These are phyloP conservation scores for Phialophora macrospora DNA, from an alignment of 2,329 filamentous ascomycete species.

Conservation along the genomic window DNA sequence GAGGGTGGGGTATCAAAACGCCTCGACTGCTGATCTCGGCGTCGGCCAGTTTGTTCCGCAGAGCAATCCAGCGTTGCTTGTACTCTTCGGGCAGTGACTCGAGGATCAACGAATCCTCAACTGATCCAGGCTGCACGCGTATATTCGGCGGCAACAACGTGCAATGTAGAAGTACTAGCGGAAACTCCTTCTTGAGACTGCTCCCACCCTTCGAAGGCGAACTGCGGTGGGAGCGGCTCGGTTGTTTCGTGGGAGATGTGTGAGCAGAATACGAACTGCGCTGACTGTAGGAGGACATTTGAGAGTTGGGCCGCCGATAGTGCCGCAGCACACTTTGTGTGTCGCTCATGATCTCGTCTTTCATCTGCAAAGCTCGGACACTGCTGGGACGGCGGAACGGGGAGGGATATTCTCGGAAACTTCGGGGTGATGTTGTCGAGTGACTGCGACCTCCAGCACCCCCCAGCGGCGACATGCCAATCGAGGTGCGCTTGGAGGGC, in stretches of 20 bases:
- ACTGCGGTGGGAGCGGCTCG: conserved; percentile 23
- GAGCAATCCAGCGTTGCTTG: conserved; percentile 54
- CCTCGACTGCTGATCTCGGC: conserved; percentile 63
- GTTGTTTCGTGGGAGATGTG: conserved; percentile 35
- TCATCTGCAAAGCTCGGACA: conserved; percentile 52
- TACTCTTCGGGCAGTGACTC: conserved; percentile 56
- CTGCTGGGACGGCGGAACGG: conserved; percentile 54
- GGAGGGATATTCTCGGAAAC: conserved; percentile 41
- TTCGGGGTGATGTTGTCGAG: conserved; percentile 14
- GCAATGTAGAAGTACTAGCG: conserved; percentile 65
- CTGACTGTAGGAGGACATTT: conserved; percentile 33
- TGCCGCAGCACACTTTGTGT: conserved; percentile 48
- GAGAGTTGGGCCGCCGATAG: conserved; percentile 31
- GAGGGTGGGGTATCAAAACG: conserved; percentile 66
- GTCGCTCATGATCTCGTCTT: conserved; percentile 46
- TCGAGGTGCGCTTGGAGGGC: conserved; percentile 26
- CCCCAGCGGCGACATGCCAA: conserved; percentile 6
- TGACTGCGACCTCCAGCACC: not conserved
- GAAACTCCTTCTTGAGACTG: conserved; percentile 55
- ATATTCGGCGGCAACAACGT: conserved; percentile 61
- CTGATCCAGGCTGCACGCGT: conserved; percentile 49
- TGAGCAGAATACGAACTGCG: conserved; percentile 33
- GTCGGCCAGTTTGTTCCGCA: conserved; percentile 60
- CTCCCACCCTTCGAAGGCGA: conserved; percentile 37
- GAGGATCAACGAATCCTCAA: conserved; percentile 52